phyloP scores from a whole-genome alignment of 331 rosid genomes.

The Rhamnella rubrinervis region DNA sequence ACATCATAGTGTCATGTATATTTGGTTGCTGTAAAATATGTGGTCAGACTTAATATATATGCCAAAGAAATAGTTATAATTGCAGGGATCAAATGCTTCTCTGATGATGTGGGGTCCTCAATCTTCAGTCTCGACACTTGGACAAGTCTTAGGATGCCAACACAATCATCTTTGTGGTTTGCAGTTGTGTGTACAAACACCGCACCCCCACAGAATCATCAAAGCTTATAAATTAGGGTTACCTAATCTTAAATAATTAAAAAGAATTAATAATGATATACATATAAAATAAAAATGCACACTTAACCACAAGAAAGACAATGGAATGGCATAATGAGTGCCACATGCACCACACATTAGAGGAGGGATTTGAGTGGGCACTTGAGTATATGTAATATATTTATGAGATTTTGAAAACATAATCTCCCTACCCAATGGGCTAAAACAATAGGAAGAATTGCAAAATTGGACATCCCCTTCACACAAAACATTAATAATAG shows the following conservation, averaged over 20 bases:
- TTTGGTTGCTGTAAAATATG: background rate
- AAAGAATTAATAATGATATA: background rate
- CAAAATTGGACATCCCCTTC: conserved; percentile 4
- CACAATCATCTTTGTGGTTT: conserved; percentile 27
- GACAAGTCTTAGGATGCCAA: conserved; percentile 26
- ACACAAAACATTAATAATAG: conserved; percentile 21
- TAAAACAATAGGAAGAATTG: conserved; percentile 12
- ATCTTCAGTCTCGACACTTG: background rate
- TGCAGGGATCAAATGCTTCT: background rate
- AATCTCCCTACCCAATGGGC: conserved; percentile 22
- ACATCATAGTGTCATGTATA: background rate
- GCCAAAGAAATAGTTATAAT: background rate
- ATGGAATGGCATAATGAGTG: conserved; percentile 50
- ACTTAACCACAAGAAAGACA: conserved; percentile 62
- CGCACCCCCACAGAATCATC: conserved; percentile 31
- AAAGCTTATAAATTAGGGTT: conserved; percentile 36
- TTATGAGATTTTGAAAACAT: conserved; percentile 13
- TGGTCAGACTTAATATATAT: background rate
- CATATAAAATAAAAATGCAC: conserved; percentile 23
- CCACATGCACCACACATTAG: conserved; percentile 56
- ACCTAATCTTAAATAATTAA: conserved; percentile 25
- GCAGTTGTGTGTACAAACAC: conserved; percentile 23
- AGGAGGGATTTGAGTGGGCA: conserved; percentile 56
- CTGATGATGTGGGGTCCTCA: background rate
- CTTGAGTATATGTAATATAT: conserved; percentile 37